phyloP scores from a whole-genome alignment of 805 yeast genomes.

The Pichia exigua region DNA sequence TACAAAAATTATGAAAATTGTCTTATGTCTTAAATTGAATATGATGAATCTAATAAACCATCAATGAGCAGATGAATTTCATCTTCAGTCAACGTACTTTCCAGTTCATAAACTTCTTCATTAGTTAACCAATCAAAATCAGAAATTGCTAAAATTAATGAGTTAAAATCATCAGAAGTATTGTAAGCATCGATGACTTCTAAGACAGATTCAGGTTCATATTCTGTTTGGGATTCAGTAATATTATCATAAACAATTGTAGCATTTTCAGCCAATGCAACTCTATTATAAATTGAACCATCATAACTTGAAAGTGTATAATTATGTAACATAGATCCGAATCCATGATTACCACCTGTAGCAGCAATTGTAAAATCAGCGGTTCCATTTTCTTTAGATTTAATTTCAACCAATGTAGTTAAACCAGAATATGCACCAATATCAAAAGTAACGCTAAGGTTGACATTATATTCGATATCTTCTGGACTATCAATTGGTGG shows the following conservation, averaged over 20 bases:
- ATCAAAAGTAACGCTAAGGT: slow-evolving; percentile 19
- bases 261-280: slow-evolving; percentile 27
- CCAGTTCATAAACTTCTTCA: slow-evolving; percentile 2
- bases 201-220: too few species aligned
- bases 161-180: not conserved
- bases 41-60: not conserved
- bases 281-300: slow-evolving; percentile 21
- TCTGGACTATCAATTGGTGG: slow-evolving; percentile 20
- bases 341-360: slow-evolving; percentile 40
- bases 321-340: slow-evolving; percentile 32
- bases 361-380: slow-evolving; percentile 36
- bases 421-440: slow-evolving; percentile 5
- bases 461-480: slow-evolving; percentile 23
- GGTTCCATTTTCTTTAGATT: slow-evolving; percentile 36
- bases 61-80: not conserved
- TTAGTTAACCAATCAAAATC: not conserved
- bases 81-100: not conserved
- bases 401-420: slow-evolving; percentile 18
- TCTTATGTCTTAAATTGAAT: not conserved
- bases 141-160: not conserved
- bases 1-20: not conserved
- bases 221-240: slow-evolving; percentile 12
- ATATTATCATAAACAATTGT: slow-evolving; percentile 24
- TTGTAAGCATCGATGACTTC: not conserved
- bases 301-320: slow-evolving; percentile 23